Evolutionary conservation across 2,329 filamentous ascomycete species (phyloP).

Genomic region (Penicillium sclerotigenum): DNA sequence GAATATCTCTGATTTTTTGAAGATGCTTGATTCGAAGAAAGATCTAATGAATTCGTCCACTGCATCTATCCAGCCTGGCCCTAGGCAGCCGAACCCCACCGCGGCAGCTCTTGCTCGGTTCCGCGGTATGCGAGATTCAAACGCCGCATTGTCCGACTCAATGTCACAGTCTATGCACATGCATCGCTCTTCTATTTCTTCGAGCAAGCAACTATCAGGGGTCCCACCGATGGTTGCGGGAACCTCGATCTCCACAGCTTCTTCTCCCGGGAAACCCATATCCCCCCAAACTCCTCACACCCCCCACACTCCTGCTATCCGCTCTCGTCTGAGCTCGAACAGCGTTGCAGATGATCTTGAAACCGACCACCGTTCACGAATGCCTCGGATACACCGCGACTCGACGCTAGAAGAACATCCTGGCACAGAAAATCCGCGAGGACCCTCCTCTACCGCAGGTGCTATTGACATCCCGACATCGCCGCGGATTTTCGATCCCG

Average conservation of each 20-base stretch:
- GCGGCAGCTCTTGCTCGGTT: conserved; percentile 79
- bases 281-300: conserved; percentile 90
- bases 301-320: conserved; percentile 89
- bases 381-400: conserved; percentile 30
- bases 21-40: conserved; percentile 81
- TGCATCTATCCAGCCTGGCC: conserved; percentile 61
- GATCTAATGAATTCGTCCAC: conserved; percentile 71
- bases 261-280: conserved; percentile 84
- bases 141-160: conserved; percentile 84
- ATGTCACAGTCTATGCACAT: conserved; percentile 87
- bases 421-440: conserved; percentile 34
- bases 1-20: conserved; percentile 89
- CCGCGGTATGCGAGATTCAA: conserved; percentile 83
- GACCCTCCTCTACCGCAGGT: conserved; percentile 36
- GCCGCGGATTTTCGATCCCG: conserved; percentile 40
- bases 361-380: conserved; percentile 33
- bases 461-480: conserved; percentile 51
- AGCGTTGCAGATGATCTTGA: conserved; percentile 70
- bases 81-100: conserved; percentile 73
- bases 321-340: conserved; percentile 87
- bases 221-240: conserved; percentile 60
- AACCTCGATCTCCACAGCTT: conserved; percentile 76
- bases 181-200: conserved; percentile 76
- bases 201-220: conserved; percentile 67
- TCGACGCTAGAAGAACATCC: conserved; percentile 38